phyloP scores from a whole-genome alignment of 2,329 filamentous ascomycete genomes.

The Epichloe typhina region DNA sequence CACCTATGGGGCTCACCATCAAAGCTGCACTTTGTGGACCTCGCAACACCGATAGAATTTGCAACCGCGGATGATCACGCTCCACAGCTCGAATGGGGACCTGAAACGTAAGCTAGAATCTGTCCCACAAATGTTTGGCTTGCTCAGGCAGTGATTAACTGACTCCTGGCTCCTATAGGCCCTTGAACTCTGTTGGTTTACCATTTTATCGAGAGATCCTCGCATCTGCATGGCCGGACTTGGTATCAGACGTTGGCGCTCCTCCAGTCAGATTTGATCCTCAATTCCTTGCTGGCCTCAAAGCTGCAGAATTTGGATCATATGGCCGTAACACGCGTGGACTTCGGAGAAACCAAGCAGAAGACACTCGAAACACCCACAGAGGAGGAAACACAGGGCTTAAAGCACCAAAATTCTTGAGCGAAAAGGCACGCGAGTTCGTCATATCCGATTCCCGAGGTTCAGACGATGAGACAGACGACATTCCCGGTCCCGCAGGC shows the following conservation, averaged over 20 bases:
- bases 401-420: conserved; percentile 80
- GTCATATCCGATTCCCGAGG: conserved; percentile 30
- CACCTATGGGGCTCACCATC: conserved; percentile 80
- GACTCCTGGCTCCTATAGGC: conserved; percentile 30
- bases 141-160: neutral
- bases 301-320: conserved; percentile 59
- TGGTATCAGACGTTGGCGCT: conserved; percentile 74
- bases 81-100: conserved; percentile 52
- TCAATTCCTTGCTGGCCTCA: conserved; percentile 54
- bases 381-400: conserved; percentile 46
- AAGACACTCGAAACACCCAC: conserved; percentile 56
- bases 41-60: conserved; percentile 65
- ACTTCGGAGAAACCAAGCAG: conserved; percentile 66
- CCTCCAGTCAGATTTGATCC: conserved; percentile 65
- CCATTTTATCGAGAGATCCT: conserved; percentile 84
- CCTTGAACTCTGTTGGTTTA: conserved; percentile 76
- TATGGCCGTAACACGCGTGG: conserved; percentile 68
- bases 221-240: conserved; percentile 80
- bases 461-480: conserved; percentile 34
- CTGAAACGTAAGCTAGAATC: conserved; percentile 46
- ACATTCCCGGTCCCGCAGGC: conserved; percentile 52
- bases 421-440: conserved; percentile 72
- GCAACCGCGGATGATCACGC: conserved; percentile 50
- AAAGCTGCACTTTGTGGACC: conserved; percentile 78
- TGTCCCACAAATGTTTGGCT: neutral